These are phyloP conservation scores for Curvularia sp. DNA, from an alignment of 2,329 filamentous ascomycete genomes.

Conservation along the genomic window DNA sequence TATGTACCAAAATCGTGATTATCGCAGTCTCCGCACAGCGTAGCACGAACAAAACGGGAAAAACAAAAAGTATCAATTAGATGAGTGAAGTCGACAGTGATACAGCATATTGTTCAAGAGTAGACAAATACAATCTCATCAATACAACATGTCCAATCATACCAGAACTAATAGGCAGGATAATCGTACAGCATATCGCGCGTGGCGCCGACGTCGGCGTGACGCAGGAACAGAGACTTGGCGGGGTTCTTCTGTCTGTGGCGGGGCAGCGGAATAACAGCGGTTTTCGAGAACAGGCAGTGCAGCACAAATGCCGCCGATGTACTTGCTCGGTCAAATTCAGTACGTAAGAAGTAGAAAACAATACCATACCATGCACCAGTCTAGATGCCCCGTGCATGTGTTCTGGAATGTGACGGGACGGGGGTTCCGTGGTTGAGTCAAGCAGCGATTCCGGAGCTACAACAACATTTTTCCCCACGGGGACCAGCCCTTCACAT, in stretches of 20 bases:
- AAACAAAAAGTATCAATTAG: no score
- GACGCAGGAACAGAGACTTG: slow-evolving; percentile 18
- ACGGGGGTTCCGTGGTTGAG: slow-evolving; percentile 20
- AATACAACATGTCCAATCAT: no score
- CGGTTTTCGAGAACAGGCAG: slow-evolving; percentile 2
- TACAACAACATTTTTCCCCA: slow-evolving; percentile 36
- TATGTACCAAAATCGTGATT: no score
- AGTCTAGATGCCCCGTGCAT: slow-evolving; percentile 12
- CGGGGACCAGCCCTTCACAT: slow-evolving; percentile 24
- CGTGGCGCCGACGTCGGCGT: slow-evolving; percentile 17
- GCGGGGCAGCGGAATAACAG: slow-evolving; percentile 18
- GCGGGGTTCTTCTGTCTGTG: slow-evolving; percentile 7
- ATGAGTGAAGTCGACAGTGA: no score
- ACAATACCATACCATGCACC: background rate
- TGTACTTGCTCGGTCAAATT: background rate
- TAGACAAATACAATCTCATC: no score
- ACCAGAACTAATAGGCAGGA: no score
- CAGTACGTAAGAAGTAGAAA: no score
- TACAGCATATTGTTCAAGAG: no score
- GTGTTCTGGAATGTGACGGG: slow-evolving; percentile 14
- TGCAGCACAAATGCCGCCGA: slow-evolving; percentile 1
- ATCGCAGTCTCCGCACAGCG: no score
- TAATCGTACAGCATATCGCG: background rate
- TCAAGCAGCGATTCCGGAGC: slow-evolving; percentile 40
- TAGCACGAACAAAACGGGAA: no score